Conservation (phyloP, 768 basidiomycete genomes). For the Boletus insuetus region DNA sequence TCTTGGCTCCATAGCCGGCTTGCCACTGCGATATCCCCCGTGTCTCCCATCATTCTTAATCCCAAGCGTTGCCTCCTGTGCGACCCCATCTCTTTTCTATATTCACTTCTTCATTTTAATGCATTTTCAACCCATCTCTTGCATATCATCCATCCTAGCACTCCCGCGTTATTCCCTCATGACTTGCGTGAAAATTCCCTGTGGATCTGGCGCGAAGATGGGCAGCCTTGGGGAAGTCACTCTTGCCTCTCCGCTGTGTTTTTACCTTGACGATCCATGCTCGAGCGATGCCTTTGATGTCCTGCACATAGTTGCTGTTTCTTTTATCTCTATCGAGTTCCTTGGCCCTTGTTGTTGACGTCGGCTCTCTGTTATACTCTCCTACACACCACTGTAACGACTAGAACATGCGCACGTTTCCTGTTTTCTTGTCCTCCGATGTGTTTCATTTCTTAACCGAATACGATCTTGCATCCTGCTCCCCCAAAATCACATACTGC, state of each 20-base stretch:
- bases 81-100: constrained; percentile 30
- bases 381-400: constrained; percentile 53
- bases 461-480: constrained; percentile 28
- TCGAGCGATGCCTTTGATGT: constrained; percentile 27
- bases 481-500: constrained; percentile 18
- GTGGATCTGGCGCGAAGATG: constrained; percentile 14
- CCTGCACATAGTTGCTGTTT: constrained; percentile 14
- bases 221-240: constrained; percentile 9
- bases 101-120: constrained; percentile 25
- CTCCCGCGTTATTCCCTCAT: constrained; percentile 17
- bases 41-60: constrained; percentile 20
- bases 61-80: constrained; percentile 29
- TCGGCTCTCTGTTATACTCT: constrained; percentile 12
- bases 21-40: constrained; percentile 15
- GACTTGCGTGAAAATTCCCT: constrained; percentile 22
- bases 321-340: constrained; percentile 6
- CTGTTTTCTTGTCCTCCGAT: constrained; percentile 35
- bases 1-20: constrained; percentile 19
- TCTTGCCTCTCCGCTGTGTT: constrained; percentile 12
- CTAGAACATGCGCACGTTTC: constrained; percentile 61
- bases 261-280: constrained; percentile 26
- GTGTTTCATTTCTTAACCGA: constrained; percentile 31
- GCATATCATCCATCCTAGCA: constrained; percentile 32
- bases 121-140: constrained; percentile 34
- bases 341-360: constrained; percentile 14